phyloP scores from a whole-genome alignment of 768 basidiomycete genomes.

The Lactifluus pinguis region DNA sequence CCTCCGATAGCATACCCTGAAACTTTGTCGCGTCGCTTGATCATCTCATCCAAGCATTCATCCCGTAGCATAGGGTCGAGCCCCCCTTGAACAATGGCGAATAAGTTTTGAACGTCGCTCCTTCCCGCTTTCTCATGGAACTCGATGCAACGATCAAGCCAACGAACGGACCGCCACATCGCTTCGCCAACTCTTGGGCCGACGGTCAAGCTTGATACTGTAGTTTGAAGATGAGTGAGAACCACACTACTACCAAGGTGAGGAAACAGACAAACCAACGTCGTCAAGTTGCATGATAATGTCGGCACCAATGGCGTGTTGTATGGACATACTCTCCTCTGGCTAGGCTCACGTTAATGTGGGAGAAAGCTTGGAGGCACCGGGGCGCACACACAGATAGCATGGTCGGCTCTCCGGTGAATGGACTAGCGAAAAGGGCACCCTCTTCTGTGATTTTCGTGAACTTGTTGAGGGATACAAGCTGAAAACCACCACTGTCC shows the following conservation, averaged over 20 bases:
- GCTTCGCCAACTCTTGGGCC: conserved; percentile 81
- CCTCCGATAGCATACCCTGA: conserved; percentile 92
- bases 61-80: conserved; percentile 63
- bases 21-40: conserved; percentile 60
- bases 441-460: conserved; percentile 84
- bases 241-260: not conserved
- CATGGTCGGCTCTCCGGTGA: conserved; percentile 83
- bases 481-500: conserved; percentile 89
- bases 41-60: conserved; percentile 74
- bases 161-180: conserved; percentile 80
- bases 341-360: conserved; percentile 40
- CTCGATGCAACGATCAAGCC: conserved; percentile 83
- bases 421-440: conserved; percentile 76
- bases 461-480: conserved; percentile 78
- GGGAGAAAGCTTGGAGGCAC: not conserved
- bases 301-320: conserved; percentile 85
- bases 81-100: conserved; percentile 89
- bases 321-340: conserved; percentile 84
- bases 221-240: conserved; percentile 25
- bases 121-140: conserved; percentile 64
- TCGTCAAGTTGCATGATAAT: conserved; percentile 96
- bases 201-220: conserved; percentile 74
- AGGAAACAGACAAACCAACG: conserved; percentile 43
- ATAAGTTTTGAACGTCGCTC: conserved; percentile 65
- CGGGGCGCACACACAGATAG: conserved; percentile 45